Conservation (phyloP, 2,329 filamentous ascomycete genomes). For the Penicillium fuscoglaucum region DNA sequence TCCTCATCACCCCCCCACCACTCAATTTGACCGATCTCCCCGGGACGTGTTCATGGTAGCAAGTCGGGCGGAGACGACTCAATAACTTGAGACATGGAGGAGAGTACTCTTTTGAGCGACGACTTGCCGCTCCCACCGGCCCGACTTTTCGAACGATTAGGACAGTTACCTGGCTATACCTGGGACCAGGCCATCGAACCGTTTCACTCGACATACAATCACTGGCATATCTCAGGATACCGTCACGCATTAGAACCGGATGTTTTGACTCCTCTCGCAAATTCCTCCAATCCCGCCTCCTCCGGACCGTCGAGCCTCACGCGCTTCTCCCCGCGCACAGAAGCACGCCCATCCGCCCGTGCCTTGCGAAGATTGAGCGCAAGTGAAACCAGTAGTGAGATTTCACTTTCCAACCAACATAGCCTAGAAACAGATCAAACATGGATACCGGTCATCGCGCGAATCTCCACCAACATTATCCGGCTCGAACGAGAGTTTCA, state of each 20-base stretch:
- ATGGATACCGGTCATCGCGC: slow-evolving; percentile 70
- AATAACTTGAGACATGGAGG: slow-evolving; percentile 32
- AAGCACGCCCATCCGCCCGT: slow-evolving; percentile 42
- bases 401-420: slow-evolving; percentile 39
- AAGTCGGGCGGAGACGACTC: neutral
- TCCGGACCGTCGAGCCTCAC: slow-evolving; percentile 46
- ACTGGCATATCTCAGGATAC: slow-evolving; percentile 73
- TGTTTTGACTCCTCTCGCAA: slow-evolving; percentile 49
- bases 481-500: slow-evolving; percentile 86
- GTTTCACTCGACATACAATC: slow-evolving; percentile 71
- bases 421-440: slow-evolving; percentile 28
- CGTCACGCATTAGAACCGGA: slow-evolving; percentile 56
- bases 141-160: slow-evolving; percentile 70
- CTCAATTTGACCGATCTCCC: slow-evolving; percentile 1
- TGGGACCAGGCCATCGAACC: slow-evolving; percentile 66
- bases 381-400: slow-evolving; percentile 51
- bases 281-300: slow-evolving; percentile 29
- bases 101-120: slow-evolving; percentile 44
- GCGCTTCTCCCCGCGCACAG: slow-evolving; percentile 46
- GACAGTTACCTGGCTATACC: slow-evolving; percentile 70
- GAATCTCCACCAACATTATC: slow-evolving; percentile 77
- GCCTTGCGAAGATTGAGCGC: slow-evolving; percentile 50
- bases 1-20: neutral
- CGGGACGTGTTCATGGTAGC: slow-evolving; percentile 24
- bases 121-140: slow-evolving; percentile 59